A percentile compares a stretch with the other conserved stretches of the same genome.
These are phyloP conservation scores for Polytolypa hystricis DNA, from an alignment of 2,329 filamentous ascomycete genomes.

Conservation along the genomic window DNA sequence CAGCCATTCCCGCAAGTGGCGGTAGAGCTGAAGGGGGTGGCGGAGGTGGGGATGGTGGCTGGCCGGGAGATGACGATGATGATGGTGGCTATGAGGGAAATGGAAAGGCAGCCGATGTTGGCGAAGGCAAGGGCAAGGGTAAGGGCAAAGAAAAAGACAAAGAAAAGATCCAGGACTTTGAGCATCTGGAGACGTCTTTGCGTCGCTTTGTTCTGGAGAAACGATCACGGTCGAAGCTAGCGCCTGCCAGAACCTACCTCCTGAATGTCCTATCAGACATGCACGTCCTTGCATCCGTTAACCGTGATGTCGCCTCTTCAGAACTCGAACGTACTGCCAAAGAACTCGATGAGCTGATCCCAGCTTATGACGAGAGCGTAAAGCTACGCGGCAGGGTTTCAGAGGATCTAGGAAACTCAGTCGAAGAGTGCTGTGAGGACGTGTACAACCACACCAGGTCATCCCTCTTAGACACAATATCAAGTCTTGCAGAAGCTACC, in stretches of 20 bases:
- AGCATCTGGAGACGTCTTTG: slow-evolving; percentile 76
- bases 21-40: slow-evolving; percentile 42
- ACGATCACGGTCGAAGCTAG: slow-evolving; percentile 85
- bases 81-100: slow-evolving; percentile 27
- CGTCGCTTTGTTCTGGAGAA: slow-evolving; percentile 93
- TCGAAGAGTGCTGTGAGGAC: slow-evolving; percentile 74
- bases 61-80: slow-evolving; percentile 30
- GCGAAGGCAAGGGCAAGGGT: slow-evolving; percentile 42
- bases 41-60: slow-evolving; percentile 46
- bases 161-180: slow-evolving; percentile 80
- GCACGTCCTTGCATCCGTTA: slow-evolving; percentile 70
- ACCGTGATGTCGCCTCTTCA: slow-evolving; percentile 71
- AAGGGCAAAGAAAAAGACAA: slow-evolving; percentile 78
- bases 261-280: slow-evolving; percentile 87
- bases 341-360: slow-evolving; percentile 73
- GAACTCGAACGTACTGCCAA: slow-evolving; percentile 74
- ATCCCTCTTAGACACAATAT: slow-evolving; percentile 64
- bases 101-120: slow-evolving; percentile 37
- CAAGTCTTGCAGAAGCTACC: slow-evolving; percentile 62
- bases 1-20: slow-evolving; percentile 42
- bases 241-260: slow-evolving; percentile 89
- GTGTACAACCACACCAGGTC: slow-evolving; percentile 76
- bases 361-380: slow-evolving; percentile 71
- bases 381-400: slow-evolving; percentile 69
- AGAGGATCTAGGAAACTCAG: slow-evolving; percentile 67